Evolutionary conservation across 2,329 filamentous ascomycete species (phyloP).

Genomic region (Colletotrichum sp.): DNA sequence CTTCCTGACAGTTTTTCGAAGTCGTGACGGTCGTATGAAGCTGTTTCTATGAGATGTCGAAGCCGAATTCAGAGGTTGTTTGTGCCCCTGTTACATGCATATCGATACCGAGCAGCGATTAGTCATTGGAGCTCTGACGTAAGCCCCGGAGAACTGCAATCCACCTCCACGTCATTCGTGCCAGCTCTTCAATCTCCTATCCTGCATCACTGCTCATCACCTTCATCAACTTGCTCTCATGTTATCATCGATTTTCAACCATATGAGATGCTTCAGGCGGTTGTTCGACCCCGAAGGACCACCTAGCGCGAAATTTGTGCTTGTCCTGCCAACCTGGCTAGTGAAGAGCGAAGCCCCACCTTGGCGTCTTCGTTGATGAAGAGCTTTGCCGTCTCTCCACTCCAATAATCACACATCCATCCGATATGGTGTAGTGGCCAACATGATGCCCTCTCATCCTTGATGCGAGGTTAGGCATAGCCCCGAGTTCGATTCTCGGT

Average conservation of each 20-base stretch:
- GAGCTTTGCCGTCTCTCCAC: background rate
- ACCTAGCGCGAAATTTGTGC: background rate
- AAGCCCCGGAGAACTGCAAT: background rate
- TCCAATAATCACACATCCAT: background rate
- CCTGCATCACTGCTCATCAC: background rate
- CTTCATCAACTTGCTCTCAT: background rate
- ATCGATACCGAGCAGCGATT: background rate
- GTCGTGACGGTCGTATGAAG: background rate
- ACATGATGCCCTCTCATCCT: slow-evolving; percentile 3
- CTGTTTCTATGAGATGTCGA: background rate
- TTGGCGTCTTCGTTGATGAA: background rate
- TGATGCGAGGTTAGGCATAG: slow-evolving; percentile 1
- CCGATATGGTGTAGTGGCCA: slow-evolving; percentile 10
- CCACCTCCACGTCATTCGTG: background rate
- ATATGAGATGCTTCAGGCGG: accelerated
- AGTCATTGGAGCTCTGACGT: background rate
- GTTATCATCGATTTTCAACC: background rate
- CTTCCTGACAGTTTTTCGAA: background rate
- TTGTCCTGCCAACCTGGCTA: background rate
- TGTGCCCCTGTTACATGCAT: background rate
- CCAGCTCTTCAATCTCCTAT: background rate
- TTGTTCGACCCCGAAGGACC: accelerated
- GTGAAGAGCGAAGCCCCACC: background rate
- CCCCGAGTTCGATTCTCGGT: slow-evolving; percentile 10
- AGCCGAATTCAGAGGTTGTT: background rate